A percentile compares a stretch with the other conserved stretches of the same genome.
These are phyloP conservation scores for Coemansia brasiliensis DNA, from an alignment of 192 early-diverging fungal genomes.

Conservation along the genomic window DNA sequence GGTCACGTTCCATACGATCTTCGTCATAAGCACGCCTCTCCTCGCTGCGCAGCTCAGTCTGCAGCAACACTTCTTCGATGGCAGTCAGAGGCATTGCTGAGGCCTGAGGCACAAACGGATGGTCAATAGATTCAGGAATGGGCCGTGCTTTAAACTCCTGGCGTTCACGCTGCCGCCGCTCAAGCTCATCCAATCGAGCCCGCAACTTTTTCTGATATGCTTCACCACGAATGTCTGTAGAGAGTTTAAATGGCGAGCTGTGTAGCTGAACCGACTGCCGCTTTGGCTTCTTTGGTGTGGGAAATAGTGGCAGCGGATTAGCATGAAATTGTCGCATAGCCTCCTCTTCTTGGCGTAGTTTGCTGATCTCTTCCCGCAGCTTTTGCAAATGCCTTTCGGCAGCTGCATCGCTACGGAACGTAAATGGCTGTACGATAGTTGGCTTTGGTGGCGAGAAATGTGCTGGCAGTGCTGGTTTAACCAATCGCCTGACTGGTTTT, in stretches of 20 bases:
- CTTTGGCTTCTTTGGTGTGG: constrained; percentile 51
- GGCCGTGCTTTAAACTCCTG: constrained; percentile 63
- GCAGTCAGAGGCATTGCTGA: constrained; percentile 51
- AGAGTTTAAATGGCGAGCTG: constrained; percentile 60
- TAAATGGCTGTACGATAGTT: constrained; percentile 52
- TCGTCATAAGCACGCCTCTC: constrained; percentile 69
- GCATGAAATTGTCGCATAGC: constrained; percentile 57
- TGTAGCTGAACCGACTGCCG: constrained; percentile 52
- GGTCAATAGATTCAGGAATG: constrained; percentile 45
- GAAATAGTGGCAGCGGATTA: constrained; percentile 57
- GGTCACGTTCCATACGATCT: constrained; percentile 51
- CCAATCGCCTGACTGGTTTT: constrained; percentile 4
- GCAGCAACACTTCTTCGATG: constrained; percentile 52
- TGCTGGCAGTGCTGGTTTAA: not conserved
- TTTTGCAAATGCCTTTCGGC: constrained; percentile 57
- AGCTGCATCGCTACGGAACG: constrained; percentile 64
- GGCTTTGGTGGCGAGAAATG: constrained; percentile 31
- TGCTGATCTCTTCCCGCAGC: constrained; percentile 55
- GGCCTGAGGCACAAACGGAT: constrained; percentile 63
- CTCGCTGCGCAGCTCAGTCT: constrained; percentile 62
- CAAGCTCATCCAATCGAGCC: constrained; percentile 53
- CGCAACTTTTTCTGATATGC: constrained; percentile 44
- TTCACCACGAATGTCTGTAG: constrained; percentile 57
- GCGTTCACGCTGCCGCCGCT: constrained; percentile 34
- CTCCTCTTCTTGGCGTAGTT: constrained; percentile 52